Percentiles rank a stretch among this genome's conserved stretches.
These are phyloP conservation scores for Cladophialophora exuberans DNA, from an alignment of 2,329 filamentous ascomycete genomes.

Conservation along the genomic window DNA sequence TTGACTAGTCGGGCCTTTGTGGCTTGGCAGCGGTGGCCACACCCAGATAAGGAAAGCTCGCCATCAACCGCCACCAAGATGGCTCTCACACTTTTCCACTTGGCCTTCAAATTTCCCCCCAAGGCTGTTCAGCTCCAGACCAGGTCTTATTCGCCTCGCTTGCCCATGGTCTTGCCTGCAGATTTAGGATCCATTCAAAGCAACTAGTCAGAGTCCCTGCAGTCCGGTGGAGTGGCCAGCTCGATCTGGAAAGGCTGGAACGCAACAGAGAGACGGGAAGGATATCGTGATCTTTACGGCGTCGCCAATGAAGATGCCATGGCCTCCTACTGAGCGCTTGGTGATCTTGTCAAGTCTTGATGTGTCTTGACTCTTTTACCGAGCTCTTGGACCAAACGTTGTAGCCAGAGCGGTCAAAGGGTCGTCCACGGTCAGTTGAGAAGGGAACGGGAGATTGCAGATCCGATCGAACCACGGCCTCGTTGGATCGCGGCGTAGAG, in stretches of 20 bases:
- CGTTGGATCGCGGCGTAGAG: background rate
- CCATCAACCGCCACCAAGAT: background rate
- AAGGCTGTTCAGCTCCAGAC: conserved; percentile 6
- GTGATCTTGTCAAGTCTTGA: conserved; percentile 2
- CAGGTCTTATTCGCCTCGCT: background rate
- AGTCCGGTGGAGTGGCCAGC: background rate
- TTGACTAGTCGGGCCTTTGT: conserved; percentile 9
- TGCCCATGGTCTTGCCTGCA: conserved; percentile 6
- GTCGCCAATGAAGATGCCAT: conserved; percentile 6
- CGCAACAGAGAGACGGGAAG: background rate
- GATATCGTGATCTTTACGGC: background rate
- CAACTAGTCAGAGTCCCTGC: background rate
- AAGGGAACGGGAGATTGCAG: conserved; percentile 5
- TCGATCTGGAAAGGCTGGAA: conserved; percentile 3
- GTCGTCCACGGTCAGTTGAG: background rate
- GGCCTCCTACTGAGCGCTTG: background rate
- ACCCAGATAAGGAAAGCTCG: background rate
- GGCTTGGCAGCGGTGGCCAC: background rate
- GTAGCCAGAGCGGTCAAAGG: background rate
- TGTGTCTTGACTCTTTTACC: conserved; percentile 1
- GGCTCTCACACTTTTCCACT: background rate
- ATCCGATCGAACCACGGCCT: background rate
- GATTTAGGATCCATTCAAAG: background rate
- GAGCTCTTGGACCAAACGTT: conserved; percentile 1
- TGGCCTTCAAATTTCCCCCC: background rate